Percentiles rank a stretch among this genome's conserved stretches.
Evolutionary conservation across 106 monocot species (phyloP).

Genomic region (Acorus gramineus): DNA sequence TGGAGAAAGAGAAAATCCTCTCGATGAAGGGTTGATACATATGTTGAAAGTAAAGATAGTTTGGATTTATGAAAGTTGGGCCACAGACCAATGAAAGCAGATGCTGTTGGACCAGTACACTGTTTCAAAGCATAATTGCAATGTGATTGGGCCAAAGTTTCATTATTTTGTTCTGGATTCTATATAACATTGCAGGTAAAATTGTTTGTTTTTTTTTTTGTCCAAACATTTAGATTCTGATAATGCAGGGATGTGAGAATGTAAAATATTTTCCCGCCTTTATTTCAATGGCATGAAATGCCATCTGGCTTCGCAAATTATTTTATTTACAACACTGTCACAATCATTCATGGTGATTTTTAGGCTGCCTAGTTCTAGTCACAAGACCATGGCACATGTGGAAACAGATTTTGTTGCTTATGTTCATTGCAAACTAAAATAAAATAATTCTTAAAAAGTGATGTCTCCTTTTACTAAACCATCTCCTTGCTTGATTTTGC

Average conservation of each 20-base stretch:
- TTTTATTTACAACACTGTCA: too few species aligned
- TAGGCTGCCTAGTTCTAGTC: too few species aligned
- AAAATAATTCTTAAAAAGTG: neutral
- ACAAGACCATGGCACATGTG: too few species aligned
- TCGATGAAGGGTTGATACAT: constrained; percentile 14
- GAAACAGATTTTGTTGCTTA: too few species aligned
- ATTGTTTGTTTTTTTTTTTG: constrained; percentile 13
- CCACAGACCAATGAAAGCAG: constrained; percentile 29
- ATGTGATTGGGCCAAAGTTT: constrained; percentile 37
- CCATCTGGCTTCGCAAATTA: too few species aligned
- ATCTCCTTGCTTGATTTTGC: neutral
- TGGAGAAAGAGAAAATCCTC: constrained; percentile 23
- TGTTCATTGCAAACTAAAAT: too few species aligned
- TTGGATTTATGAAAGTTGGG: constrained; percentile 31
- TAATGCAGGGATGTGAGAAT: constrained; percentile 4
- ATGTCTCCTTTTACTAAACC: neutral
- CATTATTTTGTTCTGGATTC: constrained; percentile 27
- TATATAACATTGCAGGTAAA: constrained; percentile 39
- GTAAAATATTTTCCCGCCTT: neutral
- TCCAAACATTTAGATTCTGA: constrained; percentile 2
- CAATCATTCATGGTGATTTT: too few species aligned
- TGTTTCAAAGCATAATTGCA: constrained; percentile 30
- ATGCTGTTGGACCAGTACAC: constrained; percentile 35
- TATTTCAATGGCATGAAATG: too few species aligned
- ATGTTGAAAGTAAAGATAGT: constrained; percentile 21